A percentile compares a stretch with the other conserved stretches of the same genome.
Evolutionary conservation across 2,329 filamentous ascomycete species (phyloP).

Genomic region (Cordyceps militaris): DNA sequence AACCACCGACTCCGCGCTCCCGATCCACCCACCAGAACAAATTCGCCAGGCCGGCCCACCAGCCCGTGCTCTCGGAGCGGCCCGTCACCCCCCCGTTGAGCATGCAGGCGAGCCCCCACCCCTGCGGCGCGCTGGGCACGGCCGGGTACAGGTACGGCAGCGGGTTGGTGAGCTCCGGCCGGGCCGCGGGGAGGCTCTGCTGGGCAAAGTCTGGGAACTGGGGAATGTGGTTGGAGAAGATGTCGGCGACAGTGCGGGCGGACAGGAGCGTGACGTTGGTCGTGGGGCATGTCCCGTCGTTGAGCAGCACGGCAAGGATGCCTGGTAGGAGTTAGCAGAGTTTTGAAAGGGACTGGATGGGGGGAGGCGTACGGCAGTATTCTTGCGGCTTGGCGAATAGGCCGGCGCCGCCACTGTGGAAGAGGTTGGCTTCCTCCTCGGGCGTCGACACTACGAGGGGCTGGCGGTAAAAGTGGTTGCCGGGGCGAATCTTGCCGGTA

Average conservation of each 20-base stretch:
- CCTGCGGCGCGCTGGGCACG: constrained; percentile 44
- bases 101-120: constrained; percentile 58
- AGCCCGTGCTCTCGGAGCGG: constrained; percentile 41
- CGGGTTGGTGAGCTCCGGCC: constrained; percentile 40
- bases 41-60: constrained; percentile 55
- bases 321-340: constrained; percentile 28
- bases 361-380: constrained; percentile 44
- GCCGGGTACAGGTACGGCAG: constrained; percentile 44
- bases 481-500: constrained; percentile 32
- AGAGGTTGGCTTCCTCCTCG: constrained; percentile 36
- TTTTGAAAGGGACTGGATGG: neutral
- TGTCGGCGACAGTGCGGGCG: constrained; percentile 50
- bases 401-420: constrained; percentile 57
- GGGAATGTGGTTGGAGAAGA: constrained; percentile 59
- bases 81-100: constrained; percentile 45
- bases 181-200: constrained; percentile 35
- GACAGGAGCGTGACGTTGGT: constrained; percentile 49
- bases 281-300: constrained; percentile 53
- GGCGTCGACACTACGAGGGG: constrained; percentile 35
- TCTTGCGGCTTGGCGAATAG: constrained; percentile 53
- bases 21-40: constrained; percentile 57
- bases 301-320: constrained; percentile 55
- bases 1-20: constrained; percentile 49
- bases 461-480: constrained; percentile 44
- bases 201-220: constrained; percentile 46